phyloP scores from a whole-genome alignment of 306 rosid genomes.

The Arachis hypogaea region DNA sequence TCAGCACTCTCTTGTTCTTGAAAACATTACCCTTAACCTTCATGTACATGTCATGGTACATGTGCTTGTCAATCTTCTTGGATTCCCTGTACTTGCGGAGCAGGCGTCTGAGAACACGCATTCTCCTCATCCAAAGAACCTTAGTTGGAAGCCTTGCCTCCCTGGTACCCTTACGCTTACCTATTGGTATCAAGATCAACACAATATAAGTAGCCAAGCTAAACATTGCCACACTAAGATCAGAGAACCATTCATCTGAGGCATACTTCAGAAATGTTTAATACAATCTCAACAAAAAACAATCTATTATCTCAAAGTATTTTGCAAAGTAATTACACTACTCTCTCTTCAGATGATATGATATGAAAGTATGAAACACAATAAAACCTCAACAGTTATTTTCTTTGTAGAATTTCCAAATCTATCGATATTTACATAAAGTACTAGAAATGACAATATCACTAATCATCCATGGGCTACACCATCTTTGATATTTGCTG shows the following conservation, averaged over 20 bases:
- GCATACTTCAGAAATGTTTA: background rate
- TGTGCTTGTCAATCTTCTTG: constrained; percentile 92
- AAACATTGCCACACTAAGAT: background rate
- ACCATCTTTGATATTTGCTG: background rate
- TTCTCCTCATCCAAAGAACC: constrained; percentile 94
- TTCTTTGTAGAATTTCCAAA: background rate
- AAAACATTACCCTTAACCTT: constrained; percentile 97
- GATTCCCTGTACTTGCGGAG: constrained; percentile 95
- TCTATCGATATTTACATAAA: background rate
- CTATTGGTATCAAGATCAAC: constrained; percentile 41
- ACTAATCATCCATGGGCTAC: background rate
- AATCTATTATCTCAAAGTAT: background rate
- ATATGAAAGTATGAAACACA: background rate
- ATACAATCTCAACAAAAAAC: background rate
- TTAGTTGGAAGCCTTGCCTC: constrained; percentile 98
- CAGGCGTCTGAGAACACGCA: constrained; percentile 94
- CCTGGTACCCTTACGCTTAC: constrained; percentile 96
- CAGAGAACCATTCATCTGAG: background rate
- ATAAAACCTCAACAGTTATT: background rate
- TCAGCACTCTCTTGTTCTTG: constrained; percentile 91
- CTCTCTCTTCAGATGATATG: background rate
- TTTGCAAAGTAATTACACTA: background rate
- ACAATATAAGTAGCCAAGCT: background rate
- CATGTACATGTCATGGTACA: constrained; percentile 99
- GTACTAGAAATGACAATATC: background rate